Evolutionary conservation across 1,284 basidiomycete species (phyloP).

Genomic region (Xerocomus cyaneibrunnescens): DNA sequence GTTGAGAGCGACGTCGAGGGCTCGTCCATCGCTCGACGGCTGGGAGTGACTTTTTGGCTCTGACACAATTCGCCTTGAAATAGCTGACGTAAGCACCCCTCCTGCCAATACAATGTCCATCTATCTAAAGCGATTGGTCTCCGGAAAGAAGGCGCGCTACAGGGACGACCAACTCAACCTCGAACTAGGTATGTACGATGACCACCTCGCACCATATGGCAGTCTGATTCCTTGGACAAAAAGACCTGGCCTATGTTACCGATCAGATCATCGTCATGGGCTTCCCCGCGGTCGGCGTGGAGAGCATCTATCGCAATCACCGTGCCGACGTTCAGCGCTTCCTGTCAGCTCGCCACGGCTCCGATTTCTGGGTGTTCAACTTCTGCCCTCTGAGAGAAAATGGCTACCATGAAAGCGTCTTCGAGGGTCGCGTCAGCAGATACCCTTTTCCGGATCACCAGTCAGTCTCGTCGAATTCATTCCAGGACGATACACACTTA

Average conservation of each 20-base stretch:
- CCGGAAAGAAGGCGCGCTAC: constrained; percentile 78
- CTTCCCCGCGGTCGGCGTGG: constrained; percentile 82
- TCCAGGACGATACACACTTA: background rate
- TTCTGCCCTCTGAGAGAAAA: constrained; percentile 80
- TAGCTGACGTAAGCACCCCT: constrained; percentile 25
- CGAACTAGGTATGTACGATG: constrained; percentile 53
- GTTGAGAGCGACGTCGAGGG: constrained; percentile 30
- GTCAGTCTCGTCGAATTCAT: constrained; percentile 42
- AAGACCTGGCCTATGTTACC: constrained; percentile 82
- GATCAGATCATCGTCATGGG: constrained; percentile 84
- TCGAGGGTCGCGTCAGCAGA: constrained; percentile 72
- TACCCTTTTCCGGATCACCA: constrained; percentile 91
- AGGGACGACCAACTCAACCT: constrained; percentile 66
- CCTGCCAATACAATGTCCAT: constrained; percentile 50
- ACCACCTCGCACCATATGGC: background rate
- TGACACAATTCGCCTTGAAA: background rate
- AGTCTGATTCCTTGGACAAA: constrained; percentile 19
- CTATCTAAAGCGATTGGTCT: constrained; percentile 64
- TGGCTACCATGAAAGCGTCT: constrained; percentile 59
- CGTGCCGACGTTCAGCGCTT: constrained; percentile 78
- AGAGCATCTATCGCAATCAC: constrained; percentile 80
- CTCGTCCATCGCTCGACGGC: constrained; percentile 18
- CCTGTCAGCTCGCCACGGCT: constrained; percentile 69
- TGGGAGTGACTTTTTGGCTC: constrained; percentile 4
- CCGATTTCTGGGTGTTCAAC: constrained; percentile 86